Evolutionary conservation across 805 yeast genomes (phyloP).

Genomic region (Wickerhamomyces hampshirensis): DNA sequence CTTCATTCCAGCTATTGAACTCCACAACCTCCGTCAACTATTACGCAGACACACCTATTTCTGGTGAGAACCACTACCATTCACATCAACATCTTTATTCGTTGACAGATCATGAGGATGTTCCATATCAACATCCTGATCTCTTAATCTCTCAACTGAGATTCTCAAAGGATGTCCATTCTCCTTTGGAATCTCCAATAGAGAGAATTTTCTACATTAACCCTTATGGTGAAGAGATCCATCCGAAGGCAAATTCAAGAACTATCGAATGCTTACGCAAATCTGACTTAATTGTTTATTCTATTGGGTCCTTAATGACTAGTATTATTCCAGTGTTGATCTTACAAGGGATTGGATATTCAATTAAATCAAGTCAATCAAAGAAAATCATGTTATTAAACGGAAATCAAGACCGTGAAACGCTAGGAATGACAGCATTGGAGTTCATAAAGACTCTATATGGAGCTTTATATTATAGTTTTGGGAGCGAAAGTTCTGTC

Average conservation of each 20-base stretch:
- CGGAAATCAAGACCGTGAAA: slow-evolving; percentile 77
- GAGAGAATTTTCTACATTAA: slow-evolving; percentile 72
- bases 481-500: slow-evolving; percentile 6
- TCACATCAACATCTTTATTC: neutral
- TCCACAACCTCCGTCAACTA: slow-evolving; percentile 17
- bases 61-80: too few relatives aligned
- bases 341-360: slow-evolving; percentile 66
- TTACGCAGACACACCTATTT: slow-evolving; percentile 9
- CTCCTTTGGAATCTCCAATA: slow-evolving; percentile 72
- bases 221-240: slow-evolving; percentile 82
- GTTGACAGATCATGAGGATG: slow-evolving; percentile 40
- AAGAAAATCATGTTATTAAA: slow-evolving; percentile 64
- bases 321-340: slow-evolving; percentile 77
- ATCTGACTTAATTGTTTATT: slow-evolving; percentile 58
- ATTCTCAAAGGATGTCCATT: slow-evolving; percentile 54
- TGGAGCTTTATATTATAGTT: slow-evolving; percentile 52
- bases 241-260: slow-evolving; percentile 65
- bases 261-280: slow-evolving; percentile 46
- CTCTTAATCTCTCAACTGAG: slow-evolving; percentile 68
- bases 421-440: slow-evolving; percentile 56
- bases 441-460: slow-evolving; percentile 55
- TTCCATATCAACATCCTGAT: slow-evolving; percentile 75
- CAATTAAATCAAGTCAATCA: slow-evolving; percentile 36
- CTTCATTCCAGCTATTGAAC: slow-evolving; percentile 4
- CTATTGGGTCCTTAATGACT: slow-evolving; percentile 88